Evolutionary conservation across 2,329 filamentous ascomycete species (phyloP), one percentile per base, ranked within the genome.

Genomic region (Epichloe glyceriae): DNA sequence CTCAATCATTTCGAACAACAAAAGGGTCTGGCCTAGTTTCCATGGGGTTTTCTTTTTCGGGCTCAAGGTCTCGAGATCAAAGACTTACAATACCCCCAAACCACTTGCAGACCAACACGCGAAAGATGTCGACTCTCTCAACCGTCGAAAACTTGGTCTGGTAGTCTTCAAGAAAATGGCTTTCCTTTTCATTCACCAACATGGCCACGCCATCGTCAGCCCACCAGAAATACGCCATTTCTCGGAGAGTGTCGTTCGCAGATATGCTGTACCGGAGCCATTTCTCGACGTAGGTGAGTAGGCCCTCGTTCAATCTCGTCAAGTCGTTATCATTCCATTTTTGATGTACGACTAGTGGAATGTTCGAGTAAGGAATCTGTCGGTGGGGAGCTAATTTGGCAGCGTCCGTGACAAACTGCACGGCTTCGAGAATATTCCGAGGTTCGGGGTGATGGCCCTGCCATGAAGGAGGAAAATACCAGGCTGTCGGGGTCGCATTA

Each of bases 201-300:
- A 50, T 42, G 35, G 44, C 33, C 17, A 60, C 57, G 2, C 58
- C 58, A 0, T 54, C 47, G 33, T 60, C 55, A 10, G 54, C 50
- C 58, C 58, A 60, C 48, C 59, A 57, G 35, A 60, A 58, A 35
- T 60, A 60, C 14, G 58, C 56, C 57, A 60, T 60, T 34, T 54
- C 46, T 8, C 49, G 42, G 33, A 30, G 49, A 6, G 37, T 47
- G 10, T 53, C 46, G 20, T 44, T 41, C 17, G 51, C 33, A 22
- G 51, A 38, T 2, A 54, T 35, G 20, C 55, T 44, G 44, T 54
- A 53, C 12, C 37, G 46, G 20, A 60, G 55, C 57, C 58, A 60
- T 44, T 52, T 51, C 50, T 60, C 57, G 20, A 60, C 50, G 44
- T 55, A 60, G 11, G 50, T 48, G 4, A 60, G 47, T 5, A 60